Evolutionary conservation across 2,329 filamentous ascomycete species (phyloP).

Genomic region (Purpureocillium lavendulum): DNA sequence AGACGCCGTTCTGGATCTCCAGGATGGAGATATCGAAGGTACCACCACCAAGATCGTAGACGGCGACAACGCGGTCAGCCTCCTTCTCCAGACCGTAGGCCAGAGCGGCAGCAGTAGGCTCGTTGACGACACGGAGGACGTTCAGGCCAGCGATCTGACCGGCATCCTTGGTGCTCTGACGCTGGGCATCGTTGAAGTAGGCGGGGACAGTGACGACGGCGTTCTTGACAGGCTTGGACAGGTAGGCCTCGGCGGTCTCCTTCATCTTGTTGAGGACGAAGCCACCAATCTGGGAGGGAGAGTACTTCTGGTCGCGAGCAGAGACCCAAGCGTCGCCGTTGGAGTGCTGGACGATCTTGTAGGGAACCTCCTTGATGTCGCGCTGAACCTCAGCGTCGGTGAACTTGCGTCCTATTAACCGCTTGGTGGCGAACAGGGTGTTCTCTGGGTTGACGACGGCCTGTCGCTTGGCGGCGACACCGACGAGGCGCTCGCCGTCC

Average conservation of each 20-base stretch:
- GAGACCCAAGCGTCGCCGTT: slow-evolving; percentile 97
- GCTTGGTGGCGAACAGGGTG: slow-evolving; percentile 97
- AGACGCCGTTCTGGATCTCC: slow-evolving; percentile 95
- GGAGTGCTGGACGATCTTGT: slow-evolving; percentile 96
- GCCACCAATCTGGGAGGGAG: slow-evolving; percentile 94
- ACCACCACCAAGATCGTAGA: slow-evolving; percentile 97
- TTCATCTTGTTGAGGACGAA: slow-evolving; percentile 98
- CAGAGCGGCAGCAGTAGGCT: slow-evolving; percentile 91
- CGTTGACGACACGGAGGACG: slow-evolving; percentile 95
- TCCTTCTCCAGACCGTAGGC: slow-evolving; percentile 97
- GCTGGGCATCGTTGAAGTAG: slow-evolving; percentile 98
- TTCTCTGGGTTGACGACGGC: slow-evolving; percentile 98
- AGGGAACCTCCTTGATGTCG: slow-evolving; percentile 94
- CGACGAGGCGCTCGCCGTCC: slow-evolving; percentile 91
- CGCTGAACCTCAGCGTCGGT: slow-evolving; percentile 88
- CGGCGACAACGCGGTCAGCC: slow-evolving; percentile 78
- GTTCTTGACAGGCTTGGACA: slow-evolving; percentile 86
- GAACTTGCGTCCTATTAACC: slow-evolving; percentile 97
- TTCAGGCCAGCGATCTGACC: slow-evolving; percentile 94
- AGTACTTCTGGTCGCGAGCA: slow-evolving; percentile 91
- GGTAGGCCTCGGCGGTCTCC: slow-evolving; percentile 92
- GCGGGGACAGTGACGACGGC: slow-evolving; percentile 94
- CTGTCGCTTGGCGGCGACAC: slow-evolving; percentile 96
- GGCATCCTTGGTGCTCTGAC: slow-evolving; percentile 96
- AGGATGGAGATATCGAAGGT: slow-evolving; percentile 98